Evolutionary conservation across 2,329 filamentous ascomycete genomes (phyloP), one percentile per base, ranked within the genome.

Genomic region (Teratosphaeria zuluensis): DNA sequence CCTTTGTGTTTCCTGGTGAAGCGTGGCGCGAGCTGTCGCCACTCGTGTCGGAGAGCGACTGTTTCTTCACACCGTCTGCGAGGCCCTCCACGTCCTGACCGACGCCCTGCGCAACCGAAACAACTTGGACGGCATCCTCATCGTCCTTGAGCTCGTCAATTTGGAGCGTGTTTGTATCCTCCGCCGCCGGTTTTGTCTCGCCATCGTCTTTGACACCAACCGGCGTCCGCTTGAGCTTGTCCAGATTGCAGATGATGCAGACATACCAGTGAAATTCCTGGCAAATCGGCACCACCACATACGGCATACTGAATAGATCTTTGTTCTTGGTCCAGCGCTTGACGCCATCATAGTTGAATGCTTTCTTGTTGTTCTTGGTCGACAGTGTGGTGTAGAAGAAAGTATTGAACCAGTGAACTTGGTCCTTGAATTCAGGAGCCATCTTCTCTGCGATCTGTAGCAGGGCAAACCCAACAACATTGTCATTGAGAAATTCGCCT

Each of bases 251-350:
- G 56, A 99, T 92, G 58, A 99, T 92, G 14, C 90, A 91, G 64
- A 97, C 78, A 73, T 94, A 97, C 94, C 95, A 99, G 73, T 99
- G 94, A 1, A 66, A 59, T 31, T 84, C 79, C 69, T 96, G 89
- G 66, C 96, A 95, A 71, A 99, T 90, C 0, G 94, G 94, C 6
- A 99, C 88, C 11, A 97, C 81, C 59, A 97, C 85, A 71, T 92
- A 96, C 69, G 96, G 90, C 66, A 89, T 91, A 5, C 80, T 81
- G 68, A 97, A 89, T 8, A 99, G 75, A 69, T 99, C 89, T 24
- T 92, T 81, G 65, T 86, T 90, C 35, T 87, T 81, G 0, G 94
- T 97, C 94, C 94, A 99, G 51, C 84, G 83, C 70, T 87, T 85
- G 58, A 99, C 92, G 4, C 85, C 87, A 30, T 88, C 84, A 69